A percentile compares a stretch with the other conserved stretches of the same genome.
Conservation (phyloP, 768 basidiomycete species). For the Bullera alba region DNA sequence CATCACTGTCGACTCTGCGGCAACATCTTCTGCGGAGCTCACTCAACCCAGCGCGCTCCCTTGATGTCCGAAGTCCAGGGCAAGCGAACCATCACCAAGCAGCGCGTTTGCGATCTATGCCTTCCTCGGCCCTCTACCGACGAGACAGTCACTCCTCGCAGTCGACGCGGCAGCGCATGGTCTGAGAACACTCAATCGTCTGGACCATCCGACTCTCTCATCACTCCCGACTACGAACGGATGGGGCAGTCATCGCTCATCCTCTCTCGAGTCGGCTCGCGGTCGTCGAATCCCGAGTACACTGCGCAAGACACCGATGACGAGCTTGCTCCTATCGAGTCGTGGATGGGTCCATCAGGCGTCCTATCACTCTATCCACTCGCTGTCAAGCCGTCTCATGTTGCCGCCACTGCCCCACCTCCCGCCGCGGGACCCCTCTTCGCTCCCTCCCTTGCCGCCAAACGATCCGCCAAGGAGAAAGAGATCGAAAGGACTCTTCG, state of each 20-base stretch:
- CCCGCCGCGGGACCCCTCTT: conserved; percentile 21
- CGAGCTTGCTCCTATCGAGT: conserved; percentile 28
- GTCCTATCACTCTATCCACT: conserved; percentile 40
- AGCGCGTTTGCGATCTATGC: conserved; percentile 36
- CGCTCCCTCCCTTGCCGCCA: conserved; percentile 29
- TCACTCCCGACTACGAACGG: conserved; percentile 18
- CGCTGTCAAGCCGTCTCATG: conserved; percentile 22
- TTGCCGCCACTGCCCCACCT: conserved; percentile 11
- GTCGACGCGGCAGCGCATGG: background rate
- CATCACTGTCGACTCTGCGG: conserved; percentile 41
- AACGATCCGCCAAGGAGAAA: conserved; percentile 14
- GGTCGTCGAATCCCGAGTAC: background rate
- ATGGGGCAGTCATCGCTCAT: background rate
- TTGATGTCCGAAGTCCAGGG: conserved; percentile 10
- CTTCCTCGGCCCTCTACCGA: conserved; percentile 4
- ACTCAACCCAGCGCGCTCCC: conserved; percentile 18
- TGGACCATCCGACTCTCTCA: conserved; percentile 6
- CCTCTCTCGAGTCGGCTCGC: background rate
- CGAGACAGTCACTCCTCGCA: background rate
- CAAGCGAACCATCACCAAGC: conserved; percentile 6
- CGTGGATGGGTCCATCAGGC: conserved; percentile 37
- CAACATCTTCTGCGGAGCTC: conserved; percentile 23
- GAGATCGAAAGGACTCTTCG: conserved; percentile 12
- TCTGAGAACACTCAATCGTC: conserved; percentile 2
- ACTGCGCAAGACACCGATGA: conserved; percentile 1